A percentile compares a stretch with the other conserved stretches of the same genome.
Evolutionary conservation across 1,139 yeast species (phyloP).

Genomic region (Debaryomycetaceae sp.): DNA sequence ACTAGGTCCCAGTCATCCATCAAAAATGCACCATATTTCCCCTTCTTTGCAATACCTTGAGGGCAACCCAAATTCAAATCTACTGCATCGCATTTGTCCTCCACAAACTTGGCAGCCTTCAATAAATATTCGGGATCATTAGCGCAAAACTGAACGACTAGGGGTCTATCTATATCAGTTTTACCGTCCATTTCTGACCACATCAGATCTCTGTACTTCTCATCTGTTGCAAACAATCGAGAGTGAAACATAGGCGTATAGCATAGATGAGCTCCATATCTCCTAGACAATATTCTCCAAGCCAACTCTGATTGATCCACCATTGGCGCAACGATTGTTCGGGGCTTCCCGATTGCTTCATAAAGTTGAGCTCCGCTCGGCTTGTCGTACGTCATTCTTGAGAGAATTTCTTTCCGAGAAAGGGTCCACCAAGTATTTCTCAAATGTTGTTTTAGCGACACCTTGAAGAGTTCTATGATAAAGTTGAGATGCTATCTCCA

Average conservation of each 20-base stretch:
- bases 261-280: constrained; percentile 89
- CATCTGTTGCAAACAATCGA: constrained; percentile 77
- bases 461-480: neutral
- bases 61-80: constrained; percentile 97
- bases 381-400: constrained; percentile 11
- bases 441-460: neutral
- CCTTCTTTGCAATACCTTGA: constrained; percentile 93
- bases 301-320: constrained; percentile 96
- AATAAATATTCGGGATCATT: constrained; percentile 84
- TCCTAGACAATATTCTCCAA: constrained; percentile 85
- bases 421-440: neutral
- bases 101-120: constrained; percentile 78
- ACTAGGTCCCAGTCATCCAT: constrained; percentile 97
- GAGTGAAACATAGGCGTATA: constrained; percentile 99
- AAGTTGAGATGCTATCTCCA: neutral
- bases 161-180: constrained; percentile 63
- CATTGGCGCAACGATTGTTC: constrained; percentile 94
- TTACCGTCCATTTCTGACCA: constrained; percentile 78
- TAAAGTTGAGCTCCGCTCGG: constrained; percentile 64
- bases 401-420: neutral
- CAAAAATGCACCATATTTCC: constrained; percentile 90
- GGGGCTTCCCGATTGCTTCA: constrained; percentile 68
- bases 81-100: constrained; percentile 88
- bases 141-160: constrained; percentile 93
- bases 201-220: constrained; percentile 74